Conservation (phyloP, 805 yeast genomes). For the Saturnispora saitoi region DNA sequence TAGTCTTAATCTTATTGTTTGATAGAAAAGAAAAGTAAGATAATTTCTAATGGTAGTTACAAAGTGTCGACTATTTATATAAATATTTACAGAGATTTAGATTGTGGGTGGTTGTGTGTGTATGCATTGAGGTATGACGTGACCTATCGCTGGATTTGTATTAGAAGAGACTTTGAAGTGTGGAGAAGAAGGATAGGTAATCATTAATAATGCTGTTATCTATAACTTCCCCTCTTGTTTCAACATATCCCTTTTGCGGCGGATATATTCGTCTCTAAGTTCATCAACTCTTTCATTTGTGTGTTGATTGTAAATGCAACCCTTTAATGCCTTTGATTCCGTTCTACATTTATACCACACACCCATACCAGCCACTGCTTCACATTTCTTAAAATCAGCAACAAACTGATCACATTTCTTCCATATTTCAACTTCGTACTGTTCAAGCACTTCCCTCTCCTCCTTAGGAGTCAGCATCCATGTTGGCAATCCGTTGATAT, state of each 20-base stretch:
- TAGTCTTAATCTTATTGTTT: no score
- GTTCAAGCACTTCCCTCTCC: constrained; percentile 61
- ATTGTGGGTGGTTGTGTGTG: neutral
- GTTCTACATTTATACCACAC: constrained; percentile 59
- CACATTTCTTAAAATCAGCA: constrained; percentile 58
- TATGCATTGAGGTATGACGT: no score
- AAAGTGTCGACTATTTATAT: neutral
- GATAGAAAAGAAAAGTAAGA: no score
- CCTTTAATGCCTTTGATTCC: constrained; percentile 49
- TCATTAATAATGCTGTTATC: no score
- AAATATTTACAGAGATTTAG: neutral
- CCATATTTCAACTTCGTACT: constrained; percentile 63
- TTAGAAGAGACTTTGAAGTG: no score
- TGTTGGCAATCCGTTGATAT: constrained; percentile 41
- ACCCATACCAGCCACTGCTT: constrained; percentile 51
- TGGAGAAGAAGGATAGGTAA: neutral
- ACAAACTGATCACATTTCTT: constrained; percentile 61
- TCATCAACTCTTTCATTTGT: constrained; percentile 56
- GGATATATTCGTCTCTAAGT: constrained; percentile 57
- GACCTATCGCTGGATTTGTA: no score
- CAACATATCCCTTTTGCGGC: constrained; percentile 34
- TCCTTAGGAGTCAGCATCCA: constrained; percentile 76
- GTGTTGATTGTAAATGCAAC: constrained; percentile 56
- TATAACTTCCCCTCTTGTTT: constrained; percentile 1
- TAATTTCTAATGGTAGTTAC: neutral